Base-by-base conservation (phyloP, 2,329 filamentous ascomycete species). In the Balansia obtecta region DNA sequence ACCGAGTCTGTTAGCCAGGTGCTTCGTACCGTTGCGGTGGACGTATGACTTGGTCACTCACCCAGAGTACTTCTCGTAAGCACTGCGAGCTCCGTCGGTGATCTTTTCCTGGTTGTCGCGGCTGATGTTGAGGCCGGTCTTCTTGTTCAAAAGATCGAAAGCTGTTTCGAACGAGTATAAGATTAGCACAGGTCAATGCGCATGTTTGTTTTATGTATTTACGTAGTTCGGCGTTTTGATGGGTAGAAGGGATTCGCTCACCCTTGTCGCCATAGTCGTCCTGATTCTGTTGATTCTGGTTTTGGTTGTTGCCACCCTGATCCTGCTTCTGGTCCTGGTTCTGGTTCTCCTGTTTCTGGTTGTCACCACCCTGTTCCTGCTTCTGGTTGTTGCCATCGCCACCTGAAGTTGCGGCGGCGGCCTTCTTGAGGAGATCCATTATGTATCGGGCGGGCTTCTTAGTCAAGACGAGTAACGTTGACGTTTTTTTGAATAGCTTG, bases 371-470 rank as follows among this genome's bases (percentile, higher is more conserved):
- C n/a, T 54, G 49, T 42, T 56, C 48, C 37, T 58, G 53, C 13
- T 53, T 42, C n/a, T 47, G 34, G 32, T 30, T 46, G 30, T 39
- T 33, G 34, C 37, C 27, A 15, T 46, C 39, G 45, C 45, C 45
- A 32, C 39, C 39, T 48, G 56, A 49, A 48, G 46, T 45, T 45
- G 53, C 50, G 47, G 55, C 44, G 50, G 58, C 57, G 50, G 64
- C 63, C 46, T 65, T 64, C 58, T 68, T 68, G 61, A 69, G n/a
- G 56, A 68, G 65, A 63, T 69, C 65, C 67, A 69, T 69, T 49
- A 9, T 37, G 5, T 44, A 13, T 18, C 30, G 5, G 5, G 11
- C 8, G 27, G 27, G 27, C 27, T 27, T 27, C 2, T 27, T 27
- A 6, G 34, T 39, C 37, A 20, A 20, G 37, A 20, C 12, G 2